phyloP scores from a whole-genome alignment of 2,329 filamentous ascomycete species.

The Escovopsis weberi region DNA sequence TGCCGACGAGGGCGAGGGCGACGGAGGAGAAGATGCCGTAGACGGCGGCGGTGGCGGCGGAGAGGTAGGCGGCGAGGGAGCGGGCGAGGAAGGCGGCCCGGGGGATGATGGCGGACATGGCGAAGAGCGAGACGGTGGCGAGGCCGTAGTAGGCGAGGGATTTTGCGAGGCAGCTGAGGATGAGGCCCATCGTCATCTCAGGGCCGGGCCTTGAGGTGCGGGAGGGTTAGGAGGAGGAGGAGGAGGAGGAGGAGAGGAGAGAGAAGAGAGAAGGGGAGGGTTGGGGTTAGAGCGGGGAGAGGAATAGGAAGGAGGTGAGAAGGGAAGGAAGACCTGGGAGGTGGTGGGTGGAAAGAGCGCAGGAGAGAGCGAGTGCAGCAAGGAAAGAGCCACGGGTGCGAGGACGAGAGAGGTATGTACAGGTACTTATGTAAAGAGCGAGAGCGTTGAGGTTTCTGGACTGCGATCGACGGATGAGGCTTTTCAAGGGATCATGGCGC shows the following conservation, averaged over 20 bases:
- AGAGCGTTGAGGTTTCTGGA: too few relatives aligned
- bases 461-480: too few relatives aligned
- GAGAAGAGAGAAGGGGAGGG: neutral
- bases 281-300: neutral
- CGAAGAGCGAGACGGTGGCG: constrained; percentile 43
- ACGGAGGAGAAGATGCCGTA: constrained; percentile 69
- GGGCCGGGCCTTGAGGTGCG: neutral
- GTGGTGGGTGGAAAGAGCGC: too few relatives aligned
- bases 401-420: too few relatives aligned
- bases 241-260: neutral
- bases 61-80: constrained; percentile 49
- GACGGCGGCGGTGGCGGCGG: constrained; percentile 42
- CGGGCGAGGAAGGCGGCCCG: constrained; percentile 56
- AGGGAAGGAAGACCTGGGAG: too few relatives aligned
- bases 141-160: constrained; percentile 36
- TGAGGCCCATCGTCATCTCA: constrained; percentile 18
- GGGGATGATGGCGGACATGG: constrained; percentile 43
- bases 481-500: too few relatives aligned
- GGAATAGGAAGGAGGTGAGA: too few relatives aligned
- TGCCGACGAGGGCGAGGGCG: constrained; percentile 53
- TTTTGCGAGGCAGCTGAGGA: constrained; percentile 27
- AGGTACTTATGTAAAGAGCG: too few relatives aligned
- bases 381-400: too few relatives aligned
- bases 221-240: constrained; percentile 4
- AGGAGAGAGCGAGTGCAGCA: too few relatives aligned